A percentile compares a stretch with the other conserved stretches of the same genome.
Conservation (phyloP, 768 basidiomycete genomes). For the Russula sp. region DNA sequence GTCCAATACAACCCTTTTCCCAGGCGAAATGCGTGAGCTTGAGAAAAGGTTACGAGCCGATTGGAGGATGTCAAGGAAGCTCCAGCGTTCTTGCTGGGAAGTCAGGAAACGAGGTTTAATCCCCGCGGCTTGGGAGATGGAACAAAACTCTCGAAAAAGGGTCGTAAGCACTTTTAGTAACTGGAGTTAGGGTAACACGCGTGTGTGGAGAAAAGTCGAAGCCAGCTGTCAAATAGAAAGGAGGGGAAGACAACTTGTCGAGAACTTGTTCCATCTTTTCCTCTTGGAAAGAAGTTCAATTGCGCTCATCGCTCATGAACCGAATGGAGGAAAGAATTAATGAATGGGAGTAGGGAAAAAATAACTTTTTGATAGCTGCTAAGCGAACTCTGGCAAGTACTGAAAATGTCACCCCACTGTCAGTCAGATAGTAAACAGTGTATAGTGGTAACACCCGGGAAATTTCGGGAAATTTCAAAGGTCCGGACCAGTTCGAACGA, state of each 20-base stretch:
- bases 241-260: background rate
- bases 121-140: slow-evolving; percentile 1
- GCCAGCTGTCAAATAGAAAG: background rate
- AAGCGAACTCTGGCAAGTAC: background rate
- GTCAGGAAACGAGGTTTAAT: slow-evolving; percentile 20
- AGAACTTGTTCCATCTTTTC: background rate
- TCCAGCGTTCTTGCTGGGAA: slow-evolving; percentile 22
- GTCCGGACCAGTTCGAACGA: background rate
- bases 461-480: too few relatives aligned
- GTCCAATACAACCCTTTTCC: background rate
- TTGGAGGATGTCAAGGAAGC: slow-evolving; percentile 20
- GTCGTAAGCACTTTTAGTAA: background rate
- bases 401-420: too few relatives aligned
- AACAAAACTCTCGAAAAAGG: background rate
- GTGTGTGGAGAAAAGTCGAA: background rate
- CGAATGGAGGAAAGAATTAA: background rate
- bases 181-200: background rate
- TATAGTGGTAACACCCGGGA: too few relatives aligned
- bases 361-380: too few relatives aligned
- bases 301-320: background rate
- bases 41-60: background rate
- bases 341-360: background rate
- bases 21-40: background rate
- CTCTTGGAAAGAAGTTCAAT: background rate
- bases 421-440: too few relatives aligned